These are phyloP conservation scores for Inga oerstediana DNA, from an alignment of 306 rosid genomes.

Conservation along the genomic window DNA sequence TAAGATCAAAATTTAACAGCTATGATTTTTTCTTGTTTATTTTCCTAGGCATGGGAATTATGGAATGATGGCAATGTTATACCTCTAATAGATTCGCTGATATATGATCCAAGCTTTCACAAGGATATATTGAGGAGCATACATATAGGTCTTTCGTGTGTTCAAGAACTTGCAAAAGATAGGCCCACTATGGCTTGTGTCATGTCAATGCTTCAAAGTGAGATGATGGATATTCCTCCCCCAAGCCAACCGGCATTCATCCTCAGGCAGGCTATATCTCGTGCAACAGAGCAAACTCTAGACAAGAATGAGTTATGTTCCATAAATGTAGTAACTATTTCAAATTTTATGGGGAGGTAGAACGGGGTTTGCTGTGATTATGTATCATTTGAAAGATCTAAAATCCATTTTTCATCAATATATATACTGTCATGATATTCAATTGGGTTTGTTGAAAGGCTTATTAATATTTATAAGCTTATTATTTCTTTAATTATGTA, in stretches of 20 bases:
- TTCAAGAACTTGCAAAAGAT: no score
- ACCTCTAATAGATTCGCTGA: slow-evolving; percentile 26
- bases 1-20: not conserved
- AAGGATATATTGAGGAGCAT: slow-evolving; percentile 31
- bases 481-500: no score
- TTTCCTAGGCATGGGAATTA: slow-evolving; percentile 38
- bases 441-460: no score
- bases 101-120: not conserved
- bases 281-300: not conserved
- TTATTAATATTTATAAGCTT: no score
- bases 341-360: not conserved
- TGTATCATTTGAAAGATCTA: no score
- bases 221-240: no score
- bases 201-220: no score
- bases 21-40: not conserved
- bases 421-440: no score
- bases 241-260: no score
- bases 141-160: not conserved
- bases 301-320: not conserved
- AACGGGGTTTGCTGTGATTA: no score
- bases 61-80: slow-evolving; percentile 28
- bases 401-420: no score
- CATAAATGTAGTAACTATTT: not conserved
- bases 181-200: no score
- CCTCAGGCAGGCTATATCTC: not conserved